These are phyloP conservation scores for Barnettozyma sucrosica DNA, from an alignment of 805 yeast genomes.

Conservation along the genomic window DNA sequence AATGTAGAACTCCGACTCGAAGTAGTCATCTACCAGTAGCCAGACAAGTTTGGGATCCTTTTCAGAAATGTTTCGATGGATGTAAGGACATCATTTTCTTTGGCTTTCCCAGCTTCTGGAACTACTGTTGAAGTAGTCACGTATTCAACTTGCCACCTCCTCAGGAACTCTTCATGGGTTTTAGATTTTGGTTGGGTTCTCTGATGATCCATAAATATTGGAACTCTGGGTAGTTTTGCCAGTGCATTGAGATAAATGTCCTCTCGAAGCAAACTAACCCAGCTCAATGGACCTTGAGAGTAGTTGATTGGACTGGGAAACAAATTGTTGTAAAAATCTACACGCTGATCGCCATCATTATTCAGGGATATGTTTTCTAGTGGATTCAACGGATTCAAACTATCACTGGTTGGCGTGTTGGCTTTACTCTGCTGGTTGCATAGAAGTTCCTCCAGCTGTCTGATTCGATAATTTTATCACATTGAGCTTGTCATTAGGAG, in stretches of 20 bases:
- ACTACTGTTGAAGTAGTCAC: not conserved
- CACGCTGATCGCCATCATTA: not conserved
- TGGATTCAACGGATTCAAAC: not conserved
- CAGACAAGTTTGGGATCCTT: constrained; percentile 19
- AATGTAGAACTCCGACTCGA: constrained; percentile 19
- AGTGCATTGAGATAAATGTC: constrained; percentile 21
- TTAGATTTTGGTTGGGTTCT: not conserved
- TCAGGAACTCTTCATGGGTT: constrained; percentile 3
- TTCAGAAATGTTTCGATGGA: constrained; percentile 7
- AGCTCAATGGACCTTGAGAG: constrained; percentile 20
- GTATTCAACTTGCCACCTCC: constrained; percentile 7
- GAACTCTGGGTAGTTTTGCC: constrained; percentile 5
- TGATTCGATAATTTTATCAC: constrained; percentile 15
- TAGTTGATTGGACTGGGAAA: constrained; percentile 10
- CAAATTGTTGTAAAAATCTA: constrained; percentile 12
- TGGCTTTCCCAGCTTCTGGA: not conserved
- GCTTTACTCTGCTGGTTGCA: not conserved
- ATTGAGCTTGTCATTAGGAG: constrained; percentile 1
- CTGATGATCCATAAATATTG: not conserved
- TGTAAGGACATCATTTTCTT: not conserved
- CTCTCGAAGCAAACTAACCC: constrained; percentile 23
- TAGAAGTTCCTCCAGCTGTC: constrained; percentile 12
- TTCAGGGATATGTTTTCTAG: not conserved
- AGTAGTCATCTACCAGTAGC: constrained; percentile 22
- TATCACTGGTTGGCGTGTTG: not conserved